Percentiles rank a stretch among this genome's conserved stretches.
Conservation (phyloP, 495 filamentous ascomycete species). For the Penicillium riverlandense region DNA sequence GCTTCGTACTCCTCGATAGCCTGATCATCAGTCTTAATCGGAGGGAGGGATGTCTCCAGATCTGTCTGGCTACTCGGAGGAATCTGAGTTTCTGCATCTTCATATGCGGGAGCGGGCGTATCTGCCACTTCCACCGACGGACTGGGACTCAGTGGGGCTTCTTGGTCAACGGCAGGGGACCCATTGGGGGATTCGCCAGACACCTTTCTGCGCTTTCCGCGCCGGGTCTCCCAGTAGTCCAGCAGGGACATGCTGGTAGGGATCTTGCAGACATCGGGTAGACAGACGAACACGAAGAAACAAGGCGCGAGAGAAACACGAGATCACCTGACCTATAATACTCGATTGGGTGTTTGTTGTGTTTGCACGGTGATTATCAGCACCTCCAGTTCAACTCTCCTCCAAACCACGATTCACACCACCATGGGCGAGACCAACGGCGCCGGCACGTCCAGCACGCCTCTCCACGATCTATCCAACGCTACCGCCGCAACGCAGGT, state of each 20-base stretch:
- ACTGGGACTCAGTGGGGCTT: conserved; percentile 11
- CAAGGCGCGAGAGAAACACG: conserved; percentile 19
- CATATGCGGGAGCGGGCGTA: conserved; percentile 11
- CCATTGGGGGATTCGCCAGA: conserved; percentile 2
- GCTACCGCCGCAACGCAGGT: conserved; percentile 30
- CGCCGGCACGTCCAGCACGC: conserved; percentile 20
- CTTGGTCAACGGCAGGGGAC: conserved; percentile 1
- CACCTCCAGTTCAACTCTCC: not conserved
- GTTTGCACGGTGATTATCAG: conserved; percentile 14
- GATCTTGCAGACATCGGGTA: conserved; percentile 1
- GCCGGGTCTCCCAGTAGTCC: conserved; percentile 37
- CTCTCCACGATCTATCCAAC: conserved; percentile 32
- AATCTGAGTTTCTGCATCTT: conserved; percentile 32
- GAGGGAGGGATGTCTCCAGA: conserved; percentile 69
- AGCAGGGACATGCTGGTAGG: conserved; percentile 30
- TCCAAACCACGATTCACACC: not conserved
- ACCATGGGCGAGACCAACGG: conserved; percentile 18
- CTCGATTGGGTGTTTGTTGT: conserved; percentile 16
- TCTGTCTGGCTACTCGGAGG: conserved; percentile 47
- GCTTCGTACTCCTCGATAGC: conserved; percentile 78
- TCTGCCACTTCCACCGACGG: conserved; percentile 6
- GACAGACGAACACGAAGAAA: not conserved
- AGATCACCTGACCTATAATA: conserved; percentile 27
- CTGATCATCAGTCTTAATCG: conserved; percentile 56
- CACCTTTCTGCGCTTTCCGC: conserved; percentile 29